Evolutionary conservation across 768 basidiomycete genomes (phyloP).

Genomic region (Plicaturopsis crispa): DNA sequence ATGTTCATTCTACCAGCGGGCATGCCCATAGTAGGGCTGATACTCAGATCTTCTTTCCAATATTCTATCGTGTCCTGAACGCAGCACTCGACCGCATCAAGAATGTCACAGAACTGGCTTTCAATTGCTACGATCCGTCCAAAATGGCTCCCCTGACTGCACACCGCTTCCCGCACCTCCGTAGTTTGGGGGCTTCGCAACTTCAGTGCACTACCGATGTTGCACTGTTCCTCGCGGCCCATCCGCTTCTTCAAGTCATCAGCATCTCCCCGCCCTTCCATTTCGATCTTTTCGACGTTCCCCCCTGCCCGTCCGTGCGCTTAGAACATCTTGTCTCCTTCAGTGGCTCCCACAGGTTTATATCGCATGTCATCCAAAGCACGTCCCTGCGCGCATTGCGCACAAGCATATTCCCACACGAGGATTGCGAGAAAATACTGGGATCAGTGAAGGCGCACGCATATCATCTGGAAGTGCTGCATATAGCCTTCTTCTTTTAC

Average conservation of each 20-base stretch:
- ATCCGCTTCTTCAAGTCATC: constrained; percentile 27
- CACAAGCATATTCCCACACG: no score
- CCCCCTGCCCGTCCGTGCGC: constrained; percentile 11
- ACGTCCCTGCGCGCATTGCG: constrained; percentile 25
- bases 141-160: constrained; percentile 17
- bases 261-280: constrained; percentile 27
- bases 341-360: constrained; percentile 25
- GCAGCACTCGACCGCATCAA: constrained; percentile 18
- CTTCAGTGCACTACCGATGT: constrained; percentile 27
- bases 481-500: no score
- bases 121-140: constrained; percentile 23
- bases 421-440: no score
- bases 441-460: no score
- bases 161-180: constrained; percentile 19
- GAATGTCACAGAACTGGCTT: constrained; percentile 22
- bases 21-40: constrained; percentile 13
- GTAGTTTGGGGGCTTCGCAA: constrained; percentile 29
- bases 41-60: constrained; percentile 13
- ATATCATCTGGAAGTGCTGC: no score
- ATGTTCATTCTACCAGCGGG: constrained; percentile 3
- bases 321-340: constrained; percentile 29
- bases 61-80: constrained; percentile 24
- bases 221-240: constrained; percentile 20
- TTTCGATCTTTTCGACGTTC: constrained; percentile 13
- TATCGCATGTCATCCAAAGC: constrained; percentile 19